Evolutionary conservation across 2,329 filamentous ascomycete species (phyloP).

Genomic region (Trematosphaeria pertusa): DNA sequence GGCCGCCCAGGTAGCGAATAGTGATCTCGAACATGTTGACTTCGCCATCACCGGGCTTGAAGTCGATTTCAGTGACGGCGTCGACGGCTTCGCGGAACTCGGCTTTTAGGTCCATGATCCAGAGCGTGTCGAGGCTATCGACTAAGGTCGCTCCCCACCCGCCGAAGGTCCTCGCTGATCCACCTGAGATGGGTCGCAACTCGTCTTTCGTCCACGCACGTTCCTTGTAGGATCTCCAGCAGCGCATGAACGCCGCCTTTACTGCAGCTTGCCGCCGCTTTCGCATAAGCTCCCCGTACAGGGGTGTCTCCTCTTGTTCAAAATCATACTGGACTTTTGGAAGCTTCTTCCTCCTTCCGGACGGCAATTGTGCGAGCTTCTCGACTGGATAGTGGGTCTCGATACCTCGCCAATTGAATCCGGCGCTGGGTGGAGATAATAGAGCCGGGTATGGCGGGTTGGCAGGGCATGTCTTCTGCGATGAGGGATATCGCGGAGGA

Average conservation of each 20-base stretch:
- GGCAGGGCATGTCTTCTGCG: constrained; percentile 21
- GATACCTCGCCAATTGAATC: constrained; percentile 24
- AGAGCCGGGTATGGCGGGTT: constrained; percentile 21
- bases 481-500: constrained; percentile 12
- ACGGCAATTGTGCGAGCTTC: constrained; percentile 75
- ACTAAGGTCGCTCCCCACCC: constrained; percentile 88
- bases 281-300: constrained; percentile 58
- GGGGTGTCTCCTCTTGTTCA: constrained; percentile 49
- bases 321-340: constrained; percentile 78
- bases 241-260: constrained; percentile 74
- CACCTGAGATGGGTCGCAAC: constrained; percentile 72
- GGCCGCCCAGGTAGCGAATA: constrained; percentile 73
- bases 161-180: constrained; percentile 78
- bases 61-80: constrained; percentile 65
- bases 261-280: constrained; percentile 69
- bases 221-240: constrained; percentile 80
- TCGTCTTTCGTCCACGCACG: constrained; percentile 87
- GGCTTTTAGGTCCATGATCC: constrained; percentile 69
- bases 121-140: constrained; percentile 72
- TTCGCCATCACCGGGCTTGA: constrained; percentile 52
- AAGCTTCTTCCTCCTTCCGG: constrained; percentile 69
- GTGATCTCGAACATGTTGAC: constrained; percentile 73
- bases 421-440: constrained; percentile 5
- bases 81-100: constrained; percentile 69
- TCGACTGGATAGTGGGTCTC: constrained; percentile 44